These are phyloP conservation scores for Pterocarpus santalinus DNA, from an alignment of 306 rosid species.

Conservation along the genomic window DNA sequence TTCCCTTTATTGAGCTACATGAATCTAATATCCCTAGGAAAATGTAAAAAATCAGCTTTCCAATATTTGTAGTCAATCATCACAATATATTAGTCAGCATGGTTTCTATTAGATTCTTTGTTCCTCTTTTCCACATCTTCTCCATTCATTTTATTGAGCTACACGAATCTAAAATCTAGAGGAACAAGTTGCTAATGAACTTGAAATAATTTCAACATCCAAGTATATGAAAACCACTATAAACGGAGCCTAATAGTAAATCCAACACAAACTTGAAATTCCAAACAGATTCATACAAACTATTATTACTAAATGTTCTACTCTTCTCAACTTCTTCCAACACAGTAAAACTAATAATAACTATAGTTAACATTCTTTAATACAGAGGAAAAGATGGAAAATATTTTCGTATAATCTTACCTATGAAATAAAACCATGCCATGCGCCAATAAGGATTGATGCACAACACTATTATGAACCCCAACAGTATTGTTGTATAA, in stretches of 20 bases:
- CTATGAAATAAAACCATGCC: constrained; percentile 23
- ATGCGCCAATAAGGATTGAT: constrained; percentile 32
- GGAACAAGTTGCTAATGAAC: not conserved
- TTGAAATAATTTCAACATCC: not conserved
- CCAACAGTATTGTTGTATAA: constrained; percentile 7
- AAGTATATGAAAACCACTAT: not conserved
- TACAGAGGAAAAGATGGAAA: constrained; percentile 28
- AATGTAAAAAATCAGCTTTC: too few species aligned
- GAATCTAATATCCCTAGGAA: too few species aligned
- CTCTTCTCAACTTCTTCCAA: too few species aligned
- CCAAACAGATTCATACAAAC: not conserved
- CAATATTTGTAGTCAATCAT: too few species aligned
- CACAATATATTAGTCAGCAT: too few species aligned
- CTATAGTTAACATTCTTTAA: not conserved
- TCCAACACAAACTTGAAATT: not conserved
- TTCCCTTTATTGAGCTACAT: too few species aligned
- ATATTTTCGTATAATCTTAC: not conserved
- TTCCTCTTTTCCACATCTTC: too few species aligned
- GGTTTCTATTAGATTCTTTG: too few species aligned
- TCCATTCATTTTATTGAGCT: too few species aligned
- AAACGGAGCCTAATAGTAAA: not conserved
- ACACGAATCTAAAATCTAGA: not conserved
- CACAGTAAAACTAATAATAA: too few species aligned
- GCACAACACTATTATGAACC: not conserved
- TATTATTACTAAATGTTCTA: not conserved